Evolutionary conservation across 2,329 filamentous ascomycete genomes (phyloP).

Genomic region (Lasiodiplodia theobromae): DNA sequence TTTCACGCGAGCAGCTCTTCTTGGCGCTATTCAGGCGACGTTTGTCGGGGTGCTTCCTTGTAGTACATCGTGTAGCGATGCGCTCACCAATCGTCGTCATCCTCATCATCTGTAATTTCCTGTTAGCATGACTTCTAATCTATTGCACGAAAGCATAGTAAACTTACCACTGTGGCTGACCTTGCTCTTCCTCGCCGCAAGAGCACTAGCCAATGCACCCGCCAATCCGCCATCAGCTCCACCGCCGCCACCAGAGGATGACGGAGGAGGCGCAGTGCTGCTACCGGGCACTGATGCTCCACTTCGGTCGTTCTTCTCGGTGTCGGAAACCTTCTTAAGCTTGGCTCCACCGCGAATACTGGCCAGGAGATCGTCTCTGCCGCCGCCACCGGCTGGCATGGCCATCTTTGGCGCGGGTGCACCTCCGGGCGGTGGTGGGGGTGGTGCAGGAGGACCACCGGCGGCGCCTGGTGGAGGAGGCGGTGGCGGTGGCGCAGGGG

Average conservation of each 20-base stretch:
- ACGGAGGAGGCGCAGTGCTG: conserved; percentile 50
- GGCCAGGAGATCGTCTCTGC: conserved; percentile 69
- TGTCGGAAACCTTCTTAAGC: conserved; percentile 77
- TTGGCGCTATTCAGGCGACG: neutral
- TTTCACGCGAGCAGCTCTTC: neutral
- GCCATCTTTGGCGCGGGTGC: conserved; percentile 42
- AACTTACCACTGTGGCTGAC: conserved; percentile 88
- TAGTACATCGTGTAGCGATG: neutral
- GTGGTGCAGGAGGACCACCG: conserved; percentile 45
- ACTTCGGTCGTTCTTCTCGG: conserved; percentile 75
- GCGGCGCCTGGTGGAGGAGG: conserved; percentile 38
- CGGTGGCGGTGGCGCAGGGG: conserved; percentile 52
- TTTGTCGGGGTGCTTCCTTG: neutral
- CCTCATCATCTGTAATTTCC: conserved; percentile 70
- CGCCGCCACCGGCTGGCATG: conserved; percentile 50
- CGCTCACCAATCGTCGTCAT: conserved; percentile 73
- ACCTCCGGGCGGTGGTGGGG: conserved; percentile 44
- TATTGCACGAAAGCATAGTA: neutral
- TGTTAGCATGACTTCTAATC: conserved; percentile 37
- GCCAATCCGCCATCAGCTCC: conserved; percentile 49
- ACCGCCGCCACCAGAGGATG: conserved; percentile 54
- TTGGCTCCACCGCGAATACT: conserved; percentile 71
- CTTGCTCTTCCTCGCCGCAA: conserved; percentile 89
- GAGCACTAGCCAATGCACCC: conserved; percentile 74
- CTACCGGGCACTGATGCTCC: conserved; percentile 65